A percentile compares a stretch with the other conserved stretches of the same genome.
These are phyloP conservation scores for Starmerella apis DNA, from an alignment of 805 yeast species.

Conservation along the genomic window DNA sequence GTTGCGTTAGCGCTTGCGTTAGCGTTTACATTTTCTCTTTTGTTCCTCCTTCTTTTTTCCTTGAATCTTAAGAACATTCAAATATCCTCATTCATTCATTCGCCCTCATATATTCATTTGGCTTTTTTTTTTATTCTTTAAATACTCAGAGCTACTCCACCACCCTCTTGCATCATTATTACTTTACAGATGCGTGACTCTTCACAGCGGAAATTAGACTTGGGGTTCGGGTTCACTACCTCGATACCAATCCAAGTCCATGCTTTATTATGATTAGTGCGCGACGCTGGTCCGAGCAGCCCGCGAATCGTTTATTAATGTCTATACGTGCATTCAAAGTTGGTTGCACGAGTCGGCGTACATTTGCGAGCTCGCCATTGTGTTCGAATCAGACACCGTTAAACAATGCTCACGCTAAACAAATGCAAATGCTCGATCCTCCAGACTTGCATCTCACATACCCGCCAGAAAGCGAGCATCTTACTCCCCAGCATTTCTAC, in stretches of 20 bases:
- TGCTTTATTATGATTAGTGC: background rate
- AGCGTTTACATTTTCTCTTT: no score
- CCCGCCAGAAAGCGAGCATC: constrained; percentile 15
- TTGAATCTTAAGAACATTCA: no score
- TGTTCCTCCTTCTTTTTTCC: no score
- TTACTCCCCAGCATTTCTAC: constrained; percentile 69
- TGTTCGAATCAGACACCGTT: background rate
- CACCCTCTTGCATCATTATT: no score
- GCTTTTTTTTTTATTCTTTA: no score
- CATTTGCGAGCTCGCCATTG: background rate
- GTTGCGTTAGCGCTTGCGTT: no score
- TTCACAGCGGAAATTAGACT: background rate
- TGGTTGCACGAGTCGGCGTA: background rate
- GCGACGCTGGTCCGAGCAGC: constrained; percentile 1
- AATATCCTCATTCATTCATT: no score
- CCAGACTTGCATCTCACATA: constrained; percentile 16
- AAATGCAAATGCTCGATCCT: constrained; percentile 10
- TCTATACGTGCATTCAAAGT: background rate
- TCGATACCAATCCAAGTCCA: background rate
- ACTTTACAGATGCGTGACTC: constrained; percentile 9
- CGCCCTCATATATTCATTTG: no score
- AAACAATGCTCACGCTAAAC: constrained; percentile 1
- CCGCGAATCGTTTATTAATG: background rate
- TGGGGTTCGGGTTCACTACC: constrained; percentile 6
- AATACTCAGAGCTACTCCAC: no score